Evolutionary conservation across 83 land plant genomes (phyloP), one percentile per base, ranked within the genome.

Genomic region (Picea engelmannii): DNA sequence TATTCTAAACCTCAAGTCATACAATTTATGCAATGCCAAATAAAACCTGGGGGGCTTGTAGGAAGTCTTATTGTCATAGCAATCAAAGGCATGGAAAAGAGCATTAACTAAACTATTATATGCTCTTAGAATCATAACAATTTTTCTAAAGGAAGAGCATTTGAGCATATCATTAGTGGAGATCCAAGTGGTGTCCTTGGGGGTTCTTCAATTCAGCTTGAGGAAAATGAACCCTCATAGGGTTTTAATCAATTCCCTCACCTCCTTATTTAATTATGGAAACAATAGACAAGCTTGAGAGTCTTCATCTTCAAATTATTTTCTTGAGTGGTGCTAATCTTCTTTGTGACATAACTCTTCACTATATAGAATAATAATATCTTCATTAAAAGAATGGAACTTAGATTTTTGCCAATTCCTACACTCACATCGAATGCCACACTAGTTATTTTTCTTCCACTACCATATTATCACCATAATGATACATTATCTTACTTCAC

Each of bases 201-300:
- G 97, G 6, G 96, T 87, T 62, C 95, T 94, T 97, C 99, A 96
- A 77, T 96, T 96, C 58, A 96, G 89, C 89, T 96, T 96, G 11
- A 97, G 99, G 66, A 96, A 84, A 25, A 87, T 95, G 0, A 88
- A 80, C 23, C 99, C 99, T 2, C 95, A 97, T 16, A 96, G 91
- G 47, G 66, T 40, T 68, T 83, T 82, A 67, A 96, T 94, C 9
- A 88, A 90, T 5, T 84, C 81, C 74, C 81, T 82, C 18, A 96
- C 80, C 42, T 83, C 76, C 77, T 71, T 27, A 73, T 91, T 97
- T 6, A 96, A 86, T 2, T 91, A 94, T 0, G 99, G 99, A 78
- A 96, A 96, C 24, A 87, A 86, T 2, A 92, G 93, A 1, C 66
- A 84, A 6, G 67, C 35, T 31, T 62, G 0, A 82, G 78, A 69